A percentile compares a stretch with the other conserved stretches of the same genome.
Evolutionary conservation across 257 asterid species (phyloP).

Genomic region (Mentha longifolia): DNA sequence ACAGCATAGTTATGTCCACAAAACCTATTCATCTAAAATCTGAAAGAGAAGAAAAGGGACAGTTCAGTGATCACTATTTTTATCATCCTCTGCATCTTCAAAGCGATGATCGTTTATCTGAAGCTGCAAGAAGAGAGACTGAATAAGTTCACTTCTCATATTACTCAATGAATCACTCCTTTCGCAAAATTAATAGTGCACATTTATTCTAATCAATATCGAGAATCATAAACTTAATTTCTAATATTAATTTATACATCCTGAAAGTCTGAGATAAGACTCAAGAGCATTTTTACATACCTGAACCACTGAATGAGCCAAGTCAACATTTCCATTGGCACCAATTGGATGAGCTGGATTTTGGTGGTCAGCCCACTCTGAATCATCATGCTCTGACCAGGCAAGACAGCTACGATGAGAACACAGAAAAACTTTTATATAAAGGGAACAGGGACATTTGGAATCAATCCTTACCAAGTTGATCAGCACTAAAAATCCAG

Average conservation of each 20-base stretch:
- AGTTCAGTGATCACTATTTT: constrained; percentile 43
- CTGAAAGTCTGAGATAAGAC: not conserved
- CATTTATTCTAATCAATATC: not conserved
- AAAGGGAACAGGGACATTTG: not conserved
- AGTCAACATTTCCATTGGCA: constrained; percentile 78
- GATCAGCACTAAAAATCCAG: constrained; percentile 88
- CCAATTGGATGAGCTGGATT: constrained; percentile 66
- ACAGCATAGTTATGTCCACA: constrained; percentile 28
- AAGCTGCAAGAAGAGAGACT: constrained; percentile 58
- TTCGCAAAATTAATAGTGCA: not conserved
- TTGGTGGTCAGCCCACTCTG: constrained; percentile 55
- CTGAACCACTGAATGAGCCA: constrained; percentile 73
- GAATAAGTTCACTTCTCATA: constrained; percentile 3
- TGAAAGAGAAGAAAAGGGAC: not conserved
- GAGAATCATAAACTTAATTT: not conserved
- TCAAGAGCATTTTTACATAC: constrained; percentile 34
- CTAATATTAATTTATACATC: not conserved
- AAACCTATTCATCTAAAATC: constrained; percentile 5
- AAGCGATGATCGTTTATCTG: constrained; percentile 82
- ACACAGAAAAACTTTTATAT: not conserved
- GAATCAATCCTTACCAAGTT: constrained; percentile 53
- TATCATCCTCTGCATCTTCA: constrained; percentile 82
- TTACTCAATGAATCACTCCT: not conserved
- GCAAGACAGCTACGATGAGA: constrained; percentile 3
- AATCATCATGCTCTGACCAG: constrained; percentile 54